Base-by-base conservation (phyloP, 345 rosid species). In the Citrus glauca region DNA sequence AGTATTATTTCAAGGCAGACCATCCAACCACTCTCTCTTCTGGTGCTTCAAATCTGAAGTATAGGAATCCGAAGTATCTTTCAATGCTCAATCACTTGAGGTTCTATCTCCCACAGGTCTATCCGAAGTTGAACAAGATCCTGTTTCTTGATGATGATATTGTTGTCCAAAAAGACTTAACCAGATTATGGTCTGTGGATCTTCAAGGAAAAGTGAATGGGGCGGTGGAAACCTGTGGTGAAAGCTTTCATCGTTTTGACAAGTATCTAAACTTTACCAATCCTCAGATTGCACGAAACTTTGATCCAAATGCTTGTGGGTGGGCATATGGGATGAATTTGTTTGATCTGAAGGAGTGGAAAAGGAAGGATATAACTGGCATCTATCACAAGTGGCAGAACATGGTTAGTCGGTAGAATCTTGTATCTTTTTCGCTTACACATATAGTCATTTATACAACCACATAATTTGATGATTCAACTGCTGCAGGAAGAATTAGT, bases 311-410 rank as follows among this genome's bases (percentile, higher is more conserved):
- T 83, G 99, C 97, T 78, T 96, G 98, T 85, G 99, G 99, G 20
- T 96, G 99, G 99, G 99, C 99, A 6, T 96, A 96, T 74, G 99
- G 99, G 63, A 96, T 96, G 99, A 96, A 96, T 84, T 83, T 96
- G 80, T 96, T 96, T 82, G 99, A 96, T 84, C 88, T 96, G 20
- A 84, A 86, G 71, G 98, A 84, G 81, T 96, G 99, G 99, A 94
- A 94, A 87, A 92, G 75, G 87, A 89, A 88, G 90, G 97, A 96
- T 78, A 96, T 96, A 59, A 96, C 98, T 8, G 99, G 98, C 82
- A 96, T 93, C 73, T 96, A 96, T 84, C 99, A 96, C 78, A 94
- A 89, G 89, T 96, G 99, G 99, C 99, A 96, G 84, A 96, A 91
- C 82, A 86, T 92, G 99, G 98, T 25, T 25, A 25, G 27, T 80